These are phyloP conservation scores for Periconia sp. DNA, from an alignment of 2,329 filamentous ascomycete species.

Conservation along the genomic window DNA sequence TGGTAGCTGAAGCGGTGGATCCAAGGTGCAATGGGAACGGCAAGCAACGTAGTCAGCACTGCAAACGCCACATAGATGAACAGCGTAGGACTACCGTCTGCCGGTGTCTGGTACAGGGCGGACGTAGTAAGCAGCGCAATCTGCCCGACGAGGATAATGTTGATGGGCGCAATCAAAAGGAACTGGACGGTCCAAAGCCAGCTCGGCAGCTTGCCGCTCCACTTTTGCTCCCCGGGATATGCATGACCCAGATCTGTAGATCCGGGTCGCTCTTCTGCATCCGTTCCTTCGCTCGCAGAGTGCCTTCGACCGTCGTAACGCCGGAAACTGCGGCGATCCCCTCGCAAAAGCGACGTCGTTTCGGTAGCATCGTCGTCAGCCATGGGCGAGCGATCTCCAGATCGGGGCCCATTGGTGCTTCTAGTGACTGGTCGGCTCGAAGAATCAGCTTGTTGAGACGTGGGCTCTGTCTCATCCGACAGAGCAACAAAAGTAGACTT, in stretches of 20 bases:
- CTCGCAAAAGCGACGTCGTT: conserved; percentile 58
- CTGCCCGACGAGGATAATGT: conserved; percentile 75
- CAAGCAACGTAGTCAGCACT: conserved; percentile 67
- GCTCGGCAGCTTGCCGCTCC: conserved; percentile 76
- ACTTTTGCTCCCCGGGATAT: conserved; percentile 77
- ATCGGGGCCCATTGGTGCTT: conserved; percentile 30
- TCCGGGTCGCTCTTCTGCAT: conserved; percentile 42
- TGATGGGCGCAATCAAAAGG: conserved; percentile 74
- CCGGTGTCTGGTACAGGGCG: conserved; percentile 76
- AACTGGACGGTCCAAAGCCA: conserved; percentile 92
- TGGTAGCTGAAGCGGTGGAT: conserved; percentile 85
- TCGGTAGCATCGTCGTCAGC: conserved; percentile 54
- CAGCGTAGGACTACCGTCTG: conserved; percentile 76
- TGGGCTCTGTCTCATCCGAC: conserved; percentile 37
- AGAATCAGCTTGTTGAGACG: conserved; percentile 26
- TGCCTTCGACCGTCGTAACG: conserved; percentile 50
- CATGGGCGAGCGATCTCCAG: conserved; percentile 31
- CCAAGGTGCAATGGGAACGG: conserved; percentile 79
- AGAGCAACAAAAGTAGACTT: conserved; percentile 70
- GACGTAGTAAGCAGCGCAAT: conserved; percentile 72
- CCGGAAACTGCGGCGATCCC: conserved; percentile 57
- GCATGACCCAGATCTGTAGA: conserved; percentile 27
- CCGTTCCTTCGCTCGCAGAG: conserved; percentile 39
- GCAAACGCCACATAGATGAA: conserved; percentile 72
- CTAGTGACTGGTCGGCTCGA: conserved; percentile 39